phyloP scores from a whole-genome alignment of 2,329 filamentous ascomycete genomes.

The Calonectria naviculata region DNA sequence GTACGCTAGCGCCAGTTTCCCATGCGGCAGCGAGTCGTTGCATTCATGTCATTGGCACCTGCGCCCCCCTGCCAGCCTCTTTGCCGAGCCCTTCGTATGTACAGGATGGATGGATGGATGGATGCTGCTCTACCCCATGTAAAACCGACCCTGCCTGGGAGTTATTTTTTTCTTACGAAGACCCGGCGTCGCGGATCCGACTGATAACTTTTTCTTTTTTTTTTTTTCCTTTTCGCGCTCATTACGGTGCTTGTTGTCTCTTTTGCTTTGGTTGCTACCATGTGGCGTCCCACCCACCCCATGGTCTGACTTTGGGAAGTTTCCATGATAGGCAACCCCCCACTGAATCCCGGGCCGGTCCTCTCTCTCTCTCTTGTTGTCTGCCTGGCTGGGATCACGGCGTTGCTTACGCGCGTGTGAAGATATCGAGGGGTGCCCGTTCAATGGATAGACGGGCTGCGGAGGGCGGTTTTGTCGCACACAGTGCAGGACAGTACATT shows the following conservation, averaged over 20 bases:
- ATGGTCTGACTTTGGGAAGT: neutral
- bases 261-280: neutral
- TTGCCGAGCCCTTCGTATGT: conserved; percentile 2
- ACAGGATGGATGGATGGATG: too few relatives aligned
- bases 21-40: neutral
- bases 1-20: neutral
- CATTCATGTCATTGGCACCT: neutral
- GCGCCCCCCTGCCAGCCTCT: conserved; percentile 2
- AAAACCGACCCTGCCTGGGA: neutral
- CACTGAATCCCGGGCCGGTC: conserved; percentile 5
- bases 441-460: neutral
- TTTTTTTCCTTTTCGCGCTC: neutral
- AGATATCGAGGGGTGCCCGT: conserved; percentile 3
- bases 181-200: neutral
- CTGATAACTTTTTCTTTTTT: neutral
- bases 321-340: too few relatives aligned
- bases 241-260: neutral
- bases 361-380: neutral
- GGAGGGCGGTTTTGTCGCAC: neutral
- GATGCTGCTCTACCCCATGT: neutral
- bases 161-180: too few relatives aligned
- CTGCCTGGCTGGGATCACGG: too few relatives aligned
- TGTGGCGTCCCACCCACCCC: neutral
- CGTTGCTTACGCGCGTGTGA: neutral
- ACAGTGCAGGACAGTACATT: conserved; percentile 1